These are phyloP conservation scores for Bacidia gigantensis DNA, from an alignment of 495 filamentous ascomycete genomes.

Conservation along the genomic window DNA sequence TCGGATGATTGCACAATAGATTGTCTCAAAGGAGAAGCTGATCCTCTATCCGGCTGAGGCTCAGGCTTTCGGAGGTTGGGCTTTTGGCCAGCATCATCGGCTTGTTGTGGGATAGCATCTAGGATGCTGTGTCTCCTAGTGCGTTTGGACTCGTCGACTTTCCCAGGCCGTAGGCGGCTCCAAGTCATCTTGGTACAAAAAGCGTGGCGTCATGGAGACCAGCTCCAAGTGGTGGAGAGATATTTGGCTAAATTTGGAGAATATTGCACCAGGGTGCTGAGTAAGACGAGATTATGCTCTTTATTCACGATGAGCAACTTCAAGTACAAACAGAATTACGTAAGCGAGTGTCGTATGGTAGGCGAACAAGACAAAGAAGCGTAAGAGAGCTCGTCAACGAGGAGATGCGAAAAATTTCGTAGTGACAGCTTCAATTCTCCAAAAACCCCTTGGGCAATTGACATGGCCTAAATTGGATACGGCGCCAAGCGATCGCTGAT, in stretches of 20 bases:
- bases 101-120: conserved; percentile 19
- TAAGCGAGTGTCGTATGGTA: conserved; percentile 12
- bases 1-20: conserved; percentile 10
- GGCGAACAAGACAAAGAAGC: too few relatives aligned
- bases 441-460: too few relatives aligned
- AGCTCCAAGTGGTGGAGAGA: not conserved
- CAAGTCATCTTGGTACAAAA: conserved; percentile 22
- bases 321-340: too few relatives aligned
- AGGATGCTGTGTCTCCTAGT: conserved; percentile 27
- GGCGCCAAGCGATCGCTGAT: too few relatives aligned
- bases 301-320: too few relatives aligned
- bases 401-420: too few relatives aligned
- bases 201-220: conserved; percentile 9
- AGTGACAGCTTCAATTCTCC: too few relatives aligned
- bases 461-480: too few relatives aligned
- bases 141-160: conserved; percentile 19
- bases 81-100: conserved; percentile 13
- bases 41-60: not conserved
- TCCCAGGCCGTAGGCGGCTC: conserved; percentile 22
- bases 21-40: conserved; percentile 10
- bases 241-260: not conserved
- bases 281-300: not conserved
- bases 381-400: too few relatives aligned
- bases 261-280: not conserved
- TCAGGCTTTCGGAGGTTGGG: not conserved